Percentiles rank a stretch among this genome's conserved stretches.
phyloP scores from a whole-genome alignment of 495 filamentous ascomycete genomes.

The Rusavskia elegans region DNA sequence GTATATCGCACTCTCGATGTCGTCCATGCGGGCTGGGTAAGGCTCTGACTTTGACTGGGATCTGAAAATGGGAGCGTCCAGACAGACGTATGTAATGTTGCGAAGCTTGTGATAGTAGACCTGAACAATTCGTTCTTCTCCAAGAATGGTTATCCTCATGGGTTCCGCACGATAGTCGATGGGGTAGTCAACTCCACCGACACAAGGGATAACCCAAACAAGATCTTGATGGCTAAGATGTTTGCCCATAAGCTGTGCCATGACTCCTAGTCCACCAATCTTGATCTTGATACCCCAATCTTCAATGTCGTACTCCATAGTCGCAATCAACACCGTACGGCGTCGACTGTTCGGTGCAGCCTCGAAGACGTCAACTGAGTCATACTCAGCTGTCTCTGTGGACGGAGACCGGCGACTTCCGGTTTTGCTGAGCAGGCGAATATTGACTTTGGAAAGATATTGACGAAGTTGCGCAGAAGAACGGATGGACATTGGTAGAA shows the following conservation, averaged over 20 bases:
- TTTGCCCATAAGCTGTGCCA: conserved; percentile 34
- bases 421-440: not conserved
- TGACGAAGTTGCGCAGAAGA: conserved; percentile 4
- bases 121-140: conserved; percentile 22
- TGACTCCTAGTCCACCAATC: conserved; percentile 33
- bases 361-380: conserved; percentile 5
- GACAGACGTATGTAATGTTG: conserved; percentile 33
- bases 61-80: conserved; percentile 32
- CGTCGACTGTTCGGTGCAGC: conserved; percentile 2
- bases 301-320: conserved; percentile 35
- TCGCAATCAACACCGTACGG: conserved; percentile 30
- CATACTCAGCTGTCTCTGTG: conserved; percentile 4
- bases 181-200: conserved; percentile 34
- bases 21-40: conserved; percentile 30
- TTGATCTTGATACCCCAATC: conserved; percentile 36
- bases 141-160: conserved; percentile 27
- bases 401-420: not conserved
- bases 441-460: conserved; percentile 3
- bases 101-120: conserved; percentile 32
- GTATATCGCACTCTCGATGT: conserved; percentile 42
- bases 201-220: conserved; percentile 36
- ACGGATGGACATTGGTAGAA: conserved; percentile 10
- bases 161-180: conserved; percentile 26
- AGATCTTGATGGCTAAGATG: conserved; percentile 33
- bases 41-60: conserved; percentile 28